These are phyloP conservation scores for Apium graveolens DNA, from an alignment of 129 eudicot species.

Conservation along the genomic window DNA sequence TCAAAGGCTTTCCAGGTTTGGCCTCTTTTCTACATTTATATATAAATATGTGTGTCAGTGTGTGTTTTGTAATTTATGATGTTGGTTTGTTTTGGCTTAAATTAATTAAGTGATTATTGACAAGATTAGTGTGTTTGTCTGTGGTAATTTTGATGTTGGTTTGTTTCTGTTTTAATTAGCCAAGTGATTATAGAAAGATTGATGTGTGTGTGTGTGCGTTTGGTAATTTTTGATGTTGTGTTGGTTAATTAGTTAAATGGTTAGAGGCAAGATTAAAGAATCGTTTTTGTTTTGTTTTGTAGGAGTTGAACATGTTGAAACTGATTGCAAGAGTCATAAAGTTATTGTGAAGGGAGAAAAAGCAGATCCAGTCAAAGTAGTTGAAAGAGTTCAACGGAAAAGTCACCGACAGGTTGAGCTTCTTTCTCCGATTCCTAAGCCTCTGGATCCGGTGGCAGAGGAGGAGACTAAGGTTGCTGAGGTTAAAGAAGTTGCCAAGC, in stretches of 20 bases:
- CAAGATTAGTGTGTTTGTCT: neutral
- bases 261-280: neutral
- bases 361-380: slow-evolving; percentile 56
- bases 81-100: neutral
- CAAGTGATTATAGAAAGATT: neutral
- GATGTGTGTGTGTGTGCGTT: neutral
- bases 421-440: slow-evolving; percentile 54
- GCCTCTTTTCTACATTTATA: neutral
- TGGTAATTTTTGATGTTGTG: neutral
- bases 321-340: slow-evolving; percentile 52
- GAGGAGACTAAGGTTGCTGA: slow-evolving; percentile 49
- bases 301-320: slow-evolving; percentile 56
- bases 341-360: slow-evolving; percentile 57
- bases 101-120: neutral
- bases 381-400: slow-evolving; percentile 47
- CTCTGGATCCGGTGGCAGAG: slow-evolving; percentile 18
- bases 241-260: neutral
- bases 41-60: neutral
- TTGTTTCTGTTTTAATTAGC: neutral
- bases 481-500: slow-evolving; percentile 51
- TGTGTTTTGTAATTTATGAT: neutral
- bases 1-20: slow-evolving; percentile 48
- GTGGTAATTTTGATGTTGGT: neutral
- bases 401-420: slow-evolving; percentile 65
- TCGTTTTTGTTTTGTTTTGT: too few relatives aligned